Percentiles rank a stretch among this genome's conserved stretches.
These are phyloP conservation scores for Neophaeococcomyces mojaviensis DNA, from an alignment of 2,329 filamentous ascomycete genomes.

Conservation along the genomic window DNA sequence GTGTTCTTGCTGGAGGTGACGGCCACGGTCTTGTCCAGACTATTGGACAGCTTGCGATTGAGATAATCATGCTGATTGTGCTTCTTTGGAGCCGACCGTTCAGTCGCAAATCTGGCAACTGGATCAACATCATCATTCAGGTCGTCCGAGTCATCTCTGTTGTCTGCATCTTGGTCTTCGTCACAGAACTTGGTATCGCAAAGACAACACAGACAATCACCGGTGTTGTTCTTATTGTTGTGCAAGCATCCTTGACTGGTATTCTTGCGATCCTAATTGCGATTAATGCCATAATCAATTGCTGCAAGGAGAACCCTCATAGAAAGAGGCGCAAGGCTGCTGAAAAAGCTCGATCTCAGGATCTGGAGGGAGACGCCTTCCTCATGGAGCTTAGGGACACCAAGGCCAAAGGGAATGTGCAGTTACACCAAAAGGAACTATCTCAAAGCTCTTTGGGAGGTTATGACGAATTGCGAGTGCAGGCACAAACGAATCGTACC, in stretches of 20 bases:
- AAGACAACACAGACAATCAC: constrained; percentile 92
- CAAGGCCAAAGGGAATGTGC: constrained; percentile 10
- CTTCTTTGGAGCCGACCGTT: constrained; percentile 82
- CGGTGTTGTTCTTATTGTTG: constrained; percentile 84
- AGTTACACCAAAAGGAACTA: constrained; percentile 11
- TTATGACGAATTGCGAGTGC: constrained; percentile 20
- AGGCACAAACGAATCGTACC: constrained; percentile 11
- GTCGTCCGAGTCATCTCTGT: constrained; percentile 83
- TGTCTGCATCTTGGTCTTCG: constrained; percentile 82
- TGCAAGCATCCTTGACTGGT: constrained; percentile 78
- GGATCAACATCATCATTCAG: constrained; percentile 91
- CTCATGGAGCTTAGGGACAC: constrained; percentile 50
- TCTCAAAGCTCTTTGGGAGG: constrained; percentile 11
- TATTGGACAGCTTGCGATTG: constrained; percentile 70
- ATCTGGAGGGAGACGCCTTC: constrained; percentile 56
- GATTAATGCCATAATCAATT: constrained; percentile 78
- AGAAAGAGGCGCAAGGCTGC: constrained; percentile 80
- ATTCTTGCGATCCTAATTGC: constrained; percentile 78
- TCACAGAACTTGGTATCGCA: constrained; percentile 80
- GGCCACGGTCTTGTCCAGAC: constrained; percentile 79
- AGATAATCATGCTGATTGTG: constrained; percentile 68
- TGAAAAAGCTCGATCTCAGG: constrained; percentile 79
- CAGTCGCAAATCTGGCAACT: constrained; percentile 76
- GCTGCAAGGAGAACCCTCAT: constrained; percentile 83
- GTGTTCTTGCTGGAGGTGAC: constrained; percentile 74